These are phyloP conservation scores for Penicillium fimorum DNA, from an alignment of 495 filamentous ascomycete genomes.

Conservation along the genomic window DNA sequence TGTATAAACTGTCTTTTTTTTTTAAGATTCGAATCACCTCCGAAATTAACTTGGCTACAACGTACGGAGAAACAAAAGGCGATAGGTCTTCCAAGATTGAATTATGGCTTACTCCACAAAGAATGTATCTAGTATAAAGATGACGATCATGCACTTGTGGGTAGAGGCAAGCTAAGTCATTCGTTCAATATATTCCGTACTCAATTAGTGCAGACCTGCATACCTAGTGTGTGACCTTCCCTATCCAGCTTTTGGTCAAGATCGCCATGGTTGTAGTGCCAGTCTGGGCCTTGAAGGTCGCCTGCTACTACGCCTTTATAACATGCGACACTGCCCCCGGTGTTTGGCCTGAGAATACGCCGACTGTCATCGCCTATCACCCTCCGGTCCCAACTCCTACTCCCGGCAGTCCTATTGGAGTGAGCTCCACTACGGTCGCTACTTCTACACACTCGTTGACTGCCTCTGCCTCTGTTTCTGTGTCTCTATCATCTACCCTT, in stretches of 20 bases:
- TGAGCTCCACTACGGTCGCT: conserved; percentile 13
- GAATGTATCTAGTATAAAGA: conserved; percentile 15
- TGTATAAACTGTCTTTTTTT: background rate
- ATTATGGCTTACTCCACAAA: background rate
- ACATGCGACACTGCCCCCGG: conserved; percentile 40
- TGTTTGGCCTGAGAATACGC: conserved; percentile 27
- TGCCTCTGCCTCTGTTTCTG: conserved; percentile 6
- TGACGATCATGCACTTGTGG: conserved; percentile 12
- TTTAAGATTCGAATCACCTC: conserved; percentile 3
- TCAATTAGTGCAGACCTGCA: conserved; percentile 20
- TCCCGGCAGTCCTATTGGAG: conserved; percentile 8
- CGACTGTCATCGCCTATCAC: conserved; percentile 27
- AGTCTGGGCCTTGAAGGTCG: conserved; percentile 26
- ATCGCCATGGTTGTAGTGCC: conserved; percentile 33
- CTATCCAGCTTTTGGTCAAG: conserved; percentile 16
- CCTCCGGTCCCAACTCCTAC: conserved; percentile 16
- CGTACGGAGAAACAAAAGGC: conserved; percentile 9
- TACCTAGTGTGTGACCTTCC: conserved; percentile 21
- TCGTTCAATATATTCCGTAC: conserved; percentile 11
- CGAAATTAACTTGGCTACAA: conserved; percentile 3
- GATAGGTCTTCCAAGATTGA: conserved; percentile 13
- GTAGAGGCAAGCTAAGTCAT: conserved; percentile 14
- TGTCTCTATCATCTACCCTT: conserved; percentile 15
- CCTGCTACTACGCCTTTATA: conserved; percentile 41
- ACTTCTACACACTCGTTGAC: conserved; percentile 13